Base-by-base conservation (phyloP, 2,329 filamentous ascomycete species). In the Penicillium nordicum region DNA sequence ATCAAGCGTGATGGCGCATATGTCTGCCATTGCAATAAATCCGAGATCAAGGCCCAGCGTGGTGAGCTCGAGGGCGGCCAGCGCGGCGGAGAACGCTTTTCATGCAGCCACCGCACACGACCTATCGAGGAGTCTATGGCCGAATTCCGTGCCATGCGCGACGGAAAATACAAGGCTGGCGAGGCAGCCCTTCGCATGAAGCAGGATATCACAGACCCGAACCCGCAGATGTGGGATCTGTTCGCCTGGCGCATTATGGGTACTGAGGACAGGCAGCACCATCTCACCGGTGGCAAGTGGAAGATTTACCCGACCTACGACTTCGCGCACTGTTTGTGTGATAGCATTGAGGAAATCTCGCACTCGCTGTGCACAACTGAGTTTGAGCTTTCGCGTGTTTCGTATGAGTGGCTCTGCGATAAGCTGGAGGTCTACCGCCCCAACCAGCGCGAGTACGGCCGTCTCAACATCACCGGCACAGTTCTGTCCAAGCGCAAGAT, bases 171-270 rank as follows among this genome's bases (percentile, higher is more conserved):
- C 76, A 87, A 89, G 72, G 87, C 91, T 1, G 85, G 86, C 67
- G 87, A 91, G 72, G 93, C 91, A 1, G 89, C 91, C 67, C 79
- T 97, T 51, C 87, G 93, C 59, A 97, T 97, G 92, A 96, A 96
- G 79, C 90, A 96, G 80, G 84, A 91, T 62, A 66, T 87, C n/a
- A 84, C 84, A 49, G 87, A 88, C 66, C 87, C 88, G 30, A 97
- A 97, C 72, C 92, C 92, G 7, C 90, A 96, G 75, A 92, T 96
- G 89, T 97, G 93, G 93, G 93, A 97, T 79, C 77, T 96, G 52
- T 89, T 90, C 2, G 93, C 93, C 16, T 97, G 96, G 75, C 86
- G 93, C 58, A 87, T 97, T 53, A 82, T 91, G 67, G 86, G 89
- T 41, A 76, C 84, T 56, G 80, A 80, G 42, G 58, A 68, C 54